These are phyloP conservation scores for Kazachstania sp. DNA, from an alignment of 1,139 yeast genomes.

Conservation along the genomic window DNA sequence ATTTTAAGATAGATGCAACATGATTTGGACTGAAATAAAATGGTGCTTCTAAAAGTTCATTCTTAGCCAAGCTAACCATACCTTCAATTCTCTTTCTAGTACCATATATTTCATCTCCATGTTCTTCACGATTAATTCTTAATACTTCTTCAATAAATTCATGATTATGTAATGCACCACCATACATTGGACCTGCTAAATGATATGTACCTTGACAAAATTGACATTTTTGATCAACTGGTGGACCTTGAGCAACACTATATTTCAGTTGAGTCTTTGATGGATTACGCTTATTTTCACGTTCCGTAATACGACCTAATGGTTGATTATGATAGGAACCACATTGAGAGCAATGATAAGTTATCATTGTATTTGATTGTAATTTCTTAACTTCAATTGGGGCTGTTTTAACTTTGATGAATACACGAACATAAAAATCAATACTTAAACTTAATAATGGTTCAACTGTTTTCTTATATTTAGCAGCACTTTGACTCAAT, in stretches of 20 bases:
- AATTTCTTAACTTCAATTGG: slow-evolving; percentile 75
- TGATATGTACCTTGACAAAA: slow-evolving; percentile 66
- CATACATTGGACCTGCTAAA: slow-evolving; percentile 96
- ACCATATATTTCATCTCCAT: slow-evolving; percentile 44
- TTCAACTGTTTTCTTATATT: slow-evolving; percentile 76
- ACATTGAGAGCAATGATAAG: slow-evolving; percentile 85
- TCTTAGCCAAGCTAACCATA: slow-evolving; percentile 75
- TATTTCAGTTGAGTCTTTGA: slow-evolving; percentile 36
- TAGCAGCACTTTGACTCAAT: slow-evolving; percentile 78
- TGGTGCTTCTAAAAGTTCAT: slow-evolving; percentile 56
- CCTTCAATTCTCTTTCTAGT: slow-evolving; percentile 83
- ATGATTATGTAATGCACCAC: slow-evolving; percentile 62
- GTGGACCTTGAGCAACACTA: slow-evolving; percentile 50
- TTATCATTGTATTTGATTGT: slow-evolving; percentile 65
- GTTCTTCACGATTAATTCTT: slow-evolving; percentile 41
- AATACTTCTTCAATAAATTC: slow-evolving; percentile 59
- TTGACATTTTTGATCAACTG: slow-evolving; percentile 49
- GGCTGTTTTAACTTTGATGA: slow-evolving; percentile 64
- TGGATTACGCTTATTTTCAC: slow-evolving; percentile 28
- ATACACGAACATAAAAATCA: slow-evolving; percentile 85
- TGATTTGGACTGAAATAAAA: slow-evolving; percentile 79
- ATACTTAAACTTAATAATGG: slow-evolving; percentile 79
- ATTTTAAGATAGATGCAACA: slow-evolving; percentile 63
- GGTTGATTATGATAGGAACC: slow-evolving; percentile 63
- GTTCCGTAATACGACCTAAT: slow-evolving; percentile 52